These are phyloP conservation scores for Xenoacremonium recifei DNA, from an alignment of 2,329 filamentous ascomycete species.

Conservation along the genomic window DNA sequence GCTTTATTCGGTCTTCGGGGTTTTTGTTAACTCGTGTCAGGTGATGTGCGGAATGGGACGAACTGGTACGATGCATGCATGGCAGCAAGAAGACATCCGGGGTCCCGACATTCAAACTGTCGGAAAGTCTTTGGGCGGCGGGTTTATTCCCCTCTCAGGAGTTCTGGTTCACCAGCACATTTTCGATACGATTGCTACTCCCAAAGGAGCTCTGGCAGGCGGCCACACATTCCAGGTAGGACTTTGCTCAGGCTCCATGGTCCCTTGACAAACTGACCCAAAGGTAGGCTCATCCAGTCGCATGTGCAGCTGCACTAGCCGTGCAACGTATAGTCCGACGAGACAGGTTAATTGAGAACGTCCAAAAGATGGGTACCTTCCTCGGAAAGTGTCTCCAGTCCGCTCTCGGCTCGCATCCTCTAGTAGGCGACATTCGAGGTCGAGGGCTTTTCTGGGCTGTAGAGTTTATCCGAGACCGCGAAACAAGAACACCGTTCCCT, in stretches of 20 bases:
- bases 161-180: constrained; percentile 9
- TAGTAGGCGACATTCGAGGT: constrained; percentile 8
- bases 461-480: constrained; percentile 8
- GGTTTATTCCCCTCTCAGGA: constrained; percentile 13
- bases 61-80: constrained; percentile 19
- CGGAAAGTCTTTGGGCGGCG: constrained; percentile 15
- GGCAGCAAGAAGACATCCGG: constrained; percentile 17
- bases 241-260: not conserved
- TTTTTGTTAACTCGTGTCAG: constrained; percentile 4
- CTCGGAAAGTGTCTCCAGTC: constrained; percentile 3
- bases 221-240: constrained; percentile 8
- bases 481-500: constrained; percentile 1
- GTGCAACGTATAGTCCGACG: constrained; percentile 6
- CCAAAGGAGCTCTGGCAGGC: constrained; percentile 5
- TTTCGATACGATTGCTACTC: constrained; percentile 5
- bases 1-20: not conserved
- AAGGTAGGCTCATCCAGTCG: constrained; percentile 7
- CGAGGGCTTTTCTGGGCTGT: constrained; percentile 10
- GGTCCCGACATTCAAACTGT: constrained; percentile 17
- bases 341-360: constrained; percentile 5
- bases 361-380: constrained; percentile 3
- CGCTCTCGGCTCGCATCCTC: constrained; percentile 1
- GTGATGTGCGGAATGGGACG: constrained; percentile 25
- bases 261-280: not conserved
- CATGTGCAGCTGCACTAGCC: constrained; percentile 6